Evolutionary conservation across 805 yeast genomes (phyloP), one percentile per base, ranked within the genome.

Genomic region (Gaillardinia entomophila): DNA sequence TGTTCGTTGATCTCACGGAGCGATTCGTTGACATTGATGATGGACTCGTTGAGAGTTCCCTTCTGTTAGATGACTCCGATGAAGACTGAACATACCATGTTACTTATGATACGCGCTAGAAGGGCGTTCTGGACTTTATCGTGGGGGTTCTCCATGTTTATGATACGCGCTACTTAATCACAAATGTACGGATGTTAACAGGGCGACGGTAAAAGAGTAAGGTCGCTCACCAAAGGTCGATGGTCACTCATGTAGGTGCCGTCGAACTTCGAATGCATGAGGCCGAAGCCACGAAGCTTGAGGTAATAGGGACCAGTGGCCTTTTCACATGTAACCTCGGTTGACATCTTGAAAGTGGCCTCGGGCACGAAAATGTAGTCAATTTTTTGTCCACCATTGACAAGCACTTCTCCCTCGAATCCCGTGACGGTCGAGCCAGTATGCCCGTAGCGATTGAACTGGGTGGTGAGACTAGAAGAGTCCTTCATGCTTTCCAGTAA

Each of bases 141-240:
- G 49, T 85, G 89, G 3, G 95, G 96, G 46, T 84, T 85, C 57
- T 84, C 87, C 94, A 84, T 83, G 25, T 30, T 43, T n/a, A n/a
- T n/a, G n/a, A n/a, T n/a, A n/a, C n/a, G n/a, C n/a, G n/a, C 22
- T 19, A 19, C 22, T 19, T 6, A 19, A 10, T 6, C 22, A 19
- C 6, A 6, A 19, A 19, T 6, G 10, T 19, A 19, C 22, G n/a
- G n/a, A n/a, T n/a, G 10, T 13, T 25, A 12, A 13, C 27, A 23
- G 25, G 5, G 5, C 5, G 5, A 5, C 25, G 25, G 25, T 10
- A 8, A 8, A 4, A 46, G 10, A 16, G 17, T 11, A 24, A 43
- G 56, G 30, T 59, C 63, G 3, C 53, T 62, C 25, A 59, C 55
- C 28, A 59, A 31, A 3, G 66, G 66, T 18, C 66, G 45, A 39